These are phyloP conservation scores for Trypanosomatidae sp. DNA, from an alignment of 208 protist genomes.

Conservation along the genomic window DNA sequence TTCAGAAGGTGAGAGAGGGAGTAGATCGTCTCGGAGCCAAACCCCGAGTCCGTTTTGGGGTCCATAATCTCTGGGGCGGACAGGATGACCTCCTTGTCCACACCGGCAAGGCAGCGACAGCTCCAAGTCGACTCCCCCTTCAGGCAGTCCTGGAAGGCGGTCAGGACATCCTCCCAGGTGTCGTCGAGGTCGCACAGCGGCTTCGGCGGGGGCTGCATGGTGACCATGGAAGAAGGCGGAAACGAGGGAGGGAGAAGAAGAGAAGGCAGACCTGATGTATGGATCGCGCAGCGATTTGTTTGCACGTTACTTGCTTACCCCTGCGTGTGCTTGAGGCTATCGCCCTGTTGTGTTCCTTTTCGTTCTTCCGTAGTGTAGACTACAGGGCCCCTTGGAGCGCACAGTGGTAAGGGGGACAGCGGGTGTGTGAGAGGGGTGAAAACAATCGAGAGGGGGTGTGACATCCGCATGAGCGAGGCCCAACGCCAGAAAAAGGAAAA, in stretches of 20 bases:
- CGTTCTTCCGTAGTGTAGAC: neutral
- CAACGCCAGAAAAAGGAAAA: neutral
- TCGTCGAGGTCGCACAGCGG: conserved; percentile 56
- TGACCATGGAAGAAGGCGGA: neutral
- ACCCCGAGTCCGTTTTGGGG: conserved; percentile 82
- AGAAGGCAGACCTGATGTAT: neutral
- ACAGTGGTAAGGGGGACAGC: neutral
- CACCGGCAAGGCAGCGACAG: conserved; percentile 53
- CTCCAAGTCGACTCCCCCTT: conserved; percentile 50
- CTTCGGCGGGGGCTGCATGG: conserved; percentile 24
- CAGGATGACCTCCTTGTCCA: conserved; percentile 78
- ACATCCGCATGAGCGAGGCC: no score
- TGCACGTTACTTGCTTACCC: neutral
- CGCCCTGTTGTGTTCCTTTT: neutral
- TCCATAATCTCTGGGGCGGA: conserved; percentile 87
- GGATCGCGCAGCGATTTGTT: neutral
- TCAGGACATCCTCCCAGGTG: conserved; percentile 73
- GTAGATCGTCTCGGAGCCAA: conserved; percentile 45
- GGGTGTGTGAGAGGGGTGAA: neutral
- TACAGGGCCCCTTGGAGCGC: neutral
- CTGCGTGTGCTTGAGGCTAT: neutral
- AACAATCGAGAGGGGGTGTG: neutral
- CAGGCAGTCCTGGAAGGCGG: conserved; percentile 44
- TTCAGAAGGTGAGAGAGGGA: conserved; percentile 55
- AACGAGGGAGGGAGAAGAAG: neutral